Evolutionary conservation across 73 alveolate genomes (phyloP).

Genomic region (Paramecium caudatum): DNA sequence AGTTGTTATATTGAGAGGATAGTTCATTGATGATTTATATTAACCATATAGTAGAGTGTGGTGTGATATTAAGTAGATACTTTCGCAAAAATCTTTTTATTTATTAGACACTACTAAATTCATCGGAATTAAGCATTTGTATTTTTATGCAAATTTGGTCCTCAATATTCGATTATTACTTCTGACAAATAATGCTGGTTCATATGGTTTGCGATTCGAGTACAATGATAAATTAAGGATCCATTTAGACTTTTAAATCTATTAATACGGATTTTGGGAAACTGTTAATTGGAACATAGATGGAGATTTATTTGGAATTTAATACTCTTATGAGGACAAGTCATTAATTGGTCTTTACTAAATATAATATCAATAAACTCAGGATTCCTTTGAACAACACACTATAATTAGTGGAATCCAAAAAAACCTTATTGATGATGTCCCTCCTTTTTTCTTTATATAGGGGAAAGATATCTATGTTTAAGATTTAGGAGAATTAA

Average conservation of each 20-base stretch:
- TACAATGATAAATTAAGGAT: background rate
- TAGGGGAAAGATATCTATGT: too few species aligned
- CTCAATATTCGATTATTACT: background rate
- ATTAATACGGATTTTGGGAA: slow-evolving; percentile 25
- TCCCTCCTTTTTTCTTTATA: too few species aligned
- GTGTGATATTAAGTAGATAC: background rate
- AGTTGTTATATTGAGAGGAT: background rate
- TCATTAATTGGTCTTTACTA: background rate
- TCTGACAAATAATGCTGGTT: slow-evolving; percentile 26
- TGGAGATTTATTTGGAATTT: background rate
- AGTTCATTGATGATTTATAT: too few species aligned
- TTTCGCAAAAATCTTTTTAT: too few species aligned
- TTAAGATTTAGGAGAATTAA: too few species aligned
- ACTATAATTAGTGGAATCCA: too few species aligned
- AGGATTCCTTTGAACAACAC: too few species aligned
- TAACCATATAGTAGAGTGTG: too few species aligned
- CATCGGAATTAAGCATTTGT: background rate
- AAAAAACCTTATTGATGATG: too few species aligned
- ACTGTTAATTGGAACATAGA: background rate
- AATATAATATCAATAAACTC: background rate
- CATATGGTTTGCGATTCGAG: background rate
- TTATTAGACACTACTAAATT: background rate
- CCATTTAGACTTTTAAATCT: background rate
- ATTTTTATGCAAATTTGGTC: too few species aligned
- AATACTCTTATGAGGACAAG: background rate